Evolutionary conservation across 768 basidiomycete genomes (phyloP).

Genomic region (Suillus sp.): DNA sequence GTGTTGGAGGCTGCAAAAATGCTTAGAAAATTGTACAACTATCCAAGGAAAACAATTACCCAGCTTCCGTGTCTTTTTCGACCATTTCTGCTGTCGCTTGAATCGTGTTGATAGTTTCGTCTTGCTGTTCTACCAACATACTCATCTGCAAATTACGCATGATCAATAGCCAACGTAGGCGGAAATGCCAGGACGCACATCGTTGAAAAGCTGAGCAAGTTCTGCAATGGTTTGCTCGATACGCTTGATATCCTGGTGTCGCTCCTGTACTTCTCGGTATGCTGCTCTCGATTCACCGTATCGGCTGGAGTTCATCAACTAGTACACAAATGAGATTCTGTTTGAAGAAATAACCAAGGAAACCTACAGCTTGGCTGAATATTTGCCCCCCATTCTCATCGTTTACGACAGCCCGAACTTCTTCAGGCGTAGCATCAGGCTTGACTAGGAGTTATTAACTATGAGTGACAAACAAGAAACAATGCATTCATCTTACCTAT

Average conservation of each 20-base stretch:
- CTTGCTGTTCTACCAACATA: slow-evolving; percentile 92
- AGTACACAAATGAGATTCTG: slow-evolving; percentile 10
- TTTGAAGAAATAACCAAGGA: background rate
- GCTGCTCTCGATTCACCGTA: slow-evolving; percentile 88
- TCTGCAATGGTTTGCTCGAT: slow-evolving; percentile 93
- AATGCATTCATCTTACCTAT: slow-evolving; percentile 55
- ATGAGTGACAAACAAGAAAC: slow-evolving; percentile 6
- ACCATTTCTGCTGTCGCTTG: slow-evolving; percentile 74
- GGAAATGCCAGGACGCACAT: slow-evolving; percentile 51
- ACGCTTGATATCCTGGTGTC: slow-evolving; percentile 93
- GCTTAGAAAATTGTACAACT: slow-evolving; percentile 13
- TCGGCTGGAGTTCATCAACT: slow-evolving; percentile 91
- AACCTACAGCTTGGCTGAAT: slow-evolving; percentile 81
- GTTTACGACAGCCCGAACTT: slow-evolving; percentile 84
- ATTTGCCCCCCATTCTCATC: slow-evolving; percentile 82
- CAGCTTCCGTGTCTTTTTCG: slow-evolving; percentile 83
- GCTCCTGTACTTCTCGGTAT: slow-evolving; percentile 95
- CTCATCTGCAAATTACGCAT: slow-evolving; percentile 66
- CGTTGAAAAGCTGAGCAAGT: slow-evolving; percentile 94
- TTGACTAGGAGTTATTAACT: slow-evolving; percentile 56
- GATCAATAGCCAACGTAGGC: background rate
- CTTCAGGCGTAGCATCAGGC: slow-evolving; percentile 89
- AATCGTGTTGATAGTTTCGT: slow-evolving; percentile 82
- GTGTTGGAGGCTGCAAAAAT: slow-evolving; percentile 62
- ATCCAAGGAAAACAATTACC: slow-evolving; percentile 48